phyloP scores from a whole-genome alignment of 768 basidiomycete species.

The Phanerodontia chrysosporium region DNA sequence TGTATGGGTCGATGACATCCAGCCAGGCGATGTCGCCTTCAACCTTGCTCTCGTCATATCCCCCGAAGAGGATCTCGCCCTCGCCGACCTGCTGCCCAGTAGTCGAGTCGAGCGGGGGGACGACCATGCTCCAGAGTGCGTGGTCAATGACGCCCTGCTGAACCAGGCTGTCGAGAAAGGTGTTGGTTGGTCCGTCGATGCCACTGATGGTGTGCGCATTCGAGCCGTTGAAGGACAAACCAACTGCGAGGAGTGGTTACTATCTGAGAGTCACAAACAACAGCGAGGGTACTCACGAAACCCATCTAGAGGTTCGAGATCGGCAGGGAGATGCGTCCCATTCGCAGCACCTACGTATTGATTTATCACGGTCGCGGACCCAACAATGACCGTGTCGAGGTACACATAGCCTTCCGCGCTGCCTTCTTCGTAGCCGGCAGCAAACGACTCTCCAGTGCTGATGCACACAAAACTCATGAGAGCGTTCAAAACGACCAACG shows the following conservation, averaged over 20 bases:
- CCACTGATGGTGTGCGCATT: constrained; percentile 4
- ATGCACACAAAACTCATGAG: background rate
- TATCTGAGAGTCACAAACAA: background rate
- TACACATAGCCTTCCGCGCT: constrained; percentile 5
- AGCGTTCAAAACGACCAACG: background rate
- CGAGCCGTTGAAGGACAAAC: constrained; percentile 5
- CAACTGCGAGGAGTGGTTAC: background rate
- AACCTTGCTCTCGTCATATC: constrained; percentile 4
- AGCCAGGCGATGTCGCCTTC: constrained; percentile 6
- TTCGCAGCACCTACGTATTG: constrained; percentile 8
- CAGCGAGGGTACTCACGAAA: background rate
- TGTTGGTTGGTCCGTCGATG: background rate
- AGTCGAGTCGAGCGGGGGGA: background rate
- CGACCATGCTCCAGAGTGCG: constrained; percentile 1
- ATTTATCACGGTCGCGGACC: background rate
- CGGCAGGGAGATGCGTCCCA: background rate
- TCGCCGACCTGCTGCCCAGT: background rate
- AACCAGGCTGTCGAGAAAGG: constrained; percentile 5
- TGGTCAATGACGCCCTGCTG: constrained; percentile 2
- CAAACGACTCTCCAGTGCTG: background rate
- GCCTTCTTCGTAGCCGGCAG: constrained; percentile 4
- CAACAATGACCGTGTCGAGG: constrained; percentile 4
- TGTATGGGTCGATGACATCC: background rate
- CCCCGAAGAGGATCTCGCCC: constrained; percentile 9
- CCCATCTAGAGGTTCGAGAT: constrained; percentile 4